Evolutionary conservation across 129 eudicot genomes (phyloP).

Genomic region (Sambucus nigra): DNA sequence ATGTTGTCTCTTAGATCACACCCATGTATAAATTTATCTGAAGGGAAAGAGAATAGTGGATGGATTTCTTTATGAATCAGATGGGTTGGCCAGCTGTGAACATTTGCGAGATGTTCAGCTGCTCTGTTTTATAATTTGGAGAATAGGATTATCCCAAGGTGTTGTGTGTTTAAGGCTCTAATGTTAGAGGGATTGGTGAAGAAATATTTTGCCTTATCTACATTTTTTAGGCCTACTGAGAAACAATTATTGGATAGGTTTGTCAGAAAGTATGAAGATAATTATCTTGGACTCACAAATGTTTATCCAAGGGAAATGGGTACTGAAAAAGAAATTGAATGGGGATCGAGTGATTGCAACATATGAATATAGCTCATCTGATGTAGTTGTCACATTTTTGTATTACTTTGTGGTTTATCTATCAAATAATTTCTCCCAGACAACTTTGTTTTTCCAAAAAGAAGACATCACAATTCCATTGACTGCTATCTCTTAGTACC

Average conservation of each 20-base stretch:
- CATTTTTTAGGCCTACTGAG: not conserved
- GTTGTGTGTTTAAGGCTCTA: not conserved
- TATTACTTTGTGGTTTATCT: not conserved
- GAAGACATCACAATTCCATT: too few species aligned
- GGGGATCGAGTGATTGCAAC: not conserved
- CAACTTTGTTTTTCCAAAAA: not conserved
- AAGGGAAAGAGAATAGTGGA: not conserved
- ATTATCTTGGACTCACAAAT: not conserved
- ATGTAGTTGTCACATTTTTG: too few species aligned
- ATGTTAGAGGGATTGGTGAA: not conserved
- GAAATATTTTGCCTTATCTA: not conserved
- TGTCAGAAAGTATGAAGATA: not conserved
- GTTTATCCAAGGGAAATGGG: not conserved
- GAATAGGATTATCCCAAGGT: slow-evolving; percentile 7
- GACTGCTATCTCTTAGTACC: not conserved
- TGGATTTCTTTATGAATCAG: slow-evolving; percentile 10
- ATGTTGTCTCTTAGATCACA: not conserved
- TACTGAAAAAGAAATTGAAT: too few species aligned
- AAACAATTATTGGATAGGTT: not conserved
- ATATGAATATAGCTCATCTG: not conserved
- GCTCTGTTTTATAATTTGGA: slow-evolving; percentile 5
- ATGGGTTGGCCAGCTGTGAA: slow-evolving; percentile 7
- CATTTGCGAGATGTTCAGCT: not conserved
- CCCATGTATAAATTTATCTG: slow-evolving; percentile 6
- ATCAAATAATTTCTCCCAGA: not conserved